Percentiles rank a stretch among this genome's conserved stretches.
phyloP scores from a whole-genome alignment of 2,329 filamentous ascomycete genomes.

The Ascochyta rabiei region DNA sequence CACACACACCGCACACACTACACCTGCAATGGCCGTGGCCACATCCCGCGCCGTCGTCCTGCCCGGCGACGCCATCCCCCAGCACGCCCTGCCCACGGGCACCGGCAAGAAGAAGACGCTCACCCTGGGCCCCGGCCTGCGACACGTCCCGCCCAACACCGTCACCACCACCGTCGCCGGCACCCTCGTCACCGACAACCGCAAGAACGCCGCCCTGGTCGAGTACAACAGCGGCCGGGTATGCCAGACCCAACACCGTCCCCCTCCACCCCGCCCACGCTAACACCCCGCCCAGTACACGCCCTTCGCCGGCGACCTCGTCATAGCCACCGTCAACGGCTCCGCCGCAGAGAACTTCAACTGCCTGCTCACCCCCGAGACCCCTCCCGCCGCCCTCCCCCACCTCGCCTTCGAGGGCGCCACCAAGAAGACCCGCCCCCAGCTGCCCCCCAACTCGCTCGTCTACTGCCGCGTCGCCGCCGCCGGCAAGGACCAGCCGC shows the following conservation, averaged over 20 bases:
- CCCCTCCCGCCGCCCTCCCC: constrained; percentile 71
- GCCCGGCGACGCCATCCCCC: constrained; percentile 78
- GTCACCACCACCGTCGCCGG: constrained; percentile 73
- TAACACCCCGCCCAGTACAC: constrained; percentile 66
- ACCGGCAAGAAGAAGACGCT: constrained; percentile 68
- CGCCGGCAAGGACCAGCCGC: constrained; percentile 68
- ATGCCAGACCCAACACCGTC: constrained; percentile 36
- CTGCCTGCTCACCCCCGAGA: constrained; percentile 72
- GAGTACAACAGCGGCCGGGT: constrained; percentile 74
- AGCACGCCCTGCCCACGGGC: constrained; percentile 69
- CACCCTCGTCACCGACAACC: constrained; percentile 68
- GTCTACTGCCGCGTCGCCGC: constrained; percentile 87
- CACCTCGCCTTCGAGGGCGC: constrained; percentile 93
- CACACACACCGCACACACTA: background rate
- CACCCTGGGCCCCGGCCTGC: constrained; percentile 82
- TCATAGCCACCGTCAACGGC: constrained; percentile 84
- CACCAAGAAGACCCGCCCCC: constrained; percentile 87
- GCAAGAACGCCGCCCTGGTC: constrained; percentile 80
- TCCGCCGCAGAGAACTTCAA: constrained; percentile 78
- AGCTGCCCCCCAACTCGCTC: constrained; percentile 74
- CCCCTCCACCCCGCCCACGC: constrained; percentile 30
- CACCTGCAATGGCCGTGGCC: constrained; percentile 54
- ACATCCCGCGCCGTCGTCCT: constrained; percentile 69
- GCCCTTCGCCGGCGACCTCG: constrained; percentile 79
- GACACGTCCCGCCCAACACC: constrained; percentile 77